Evolutionary conservation across 495 filamentous ascomycete species (phyloP), one percentile per base, ranked within the genome.

Genomic region (Xylaria longipes): DNA sequence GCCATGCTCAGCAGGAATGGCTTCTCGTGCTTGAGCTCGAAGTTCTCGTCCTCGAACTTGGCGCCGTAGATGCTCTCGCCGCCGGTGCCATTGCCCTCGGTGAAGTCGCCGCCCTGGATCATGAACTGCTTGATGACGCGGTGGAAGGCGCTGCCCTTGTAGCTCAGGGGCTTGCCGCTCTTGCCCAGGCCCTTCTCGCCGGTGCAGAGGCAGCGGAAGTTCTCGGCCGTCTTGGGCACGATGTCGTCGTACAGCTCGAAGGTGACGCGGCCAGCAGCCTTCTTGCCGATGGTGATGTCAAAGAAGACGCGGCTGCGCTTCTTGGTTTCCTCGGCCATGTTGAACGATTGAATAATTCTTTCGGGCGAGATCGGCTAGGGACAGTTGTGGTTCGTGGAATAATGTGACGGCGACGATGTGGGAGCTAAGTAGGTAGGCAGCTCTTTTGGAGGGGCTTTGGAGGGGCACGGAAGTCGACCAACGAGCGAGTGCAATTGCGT

Each of bases 51-150:
- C 77, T 92, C 93, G 78, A 99, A 99, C 83, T 98, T 98, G 75
- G 93, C 92, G 78, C 96, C 96, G 79, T 99, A 99, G 81, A 99
- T 98, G 33, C 92, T 95, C 85, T 98, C 96, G 76, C 96, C 96
- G 67, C 96, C 96, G 31, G 97, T 98, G 67, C 96, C 93, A 80
- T 99, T 95, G 80, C 90, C 90, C 71, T 89, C 91, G 71, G 96
- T 99, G 87, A 98, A 99, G 84, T 99, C 96, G 83, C 96, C 96
- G 77, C 96, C 96, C 84, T 99, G 96, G 81, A 98, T 93, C 96
- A 99, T 99, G 87, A 99, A 99, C 72, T 91, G 82, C 82, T 97
- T 97, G 85, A 99, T 99, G 75, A 99, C 90, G 71, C 96, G 93
- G 87, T 99, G 96, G 90, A 99, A 99, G 71, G 71, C 79, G 67